Evolutionary conservation across 768 basidiomycete genomes (phyloP).

Genomic region (Scleroderma citrinum): DNA sequence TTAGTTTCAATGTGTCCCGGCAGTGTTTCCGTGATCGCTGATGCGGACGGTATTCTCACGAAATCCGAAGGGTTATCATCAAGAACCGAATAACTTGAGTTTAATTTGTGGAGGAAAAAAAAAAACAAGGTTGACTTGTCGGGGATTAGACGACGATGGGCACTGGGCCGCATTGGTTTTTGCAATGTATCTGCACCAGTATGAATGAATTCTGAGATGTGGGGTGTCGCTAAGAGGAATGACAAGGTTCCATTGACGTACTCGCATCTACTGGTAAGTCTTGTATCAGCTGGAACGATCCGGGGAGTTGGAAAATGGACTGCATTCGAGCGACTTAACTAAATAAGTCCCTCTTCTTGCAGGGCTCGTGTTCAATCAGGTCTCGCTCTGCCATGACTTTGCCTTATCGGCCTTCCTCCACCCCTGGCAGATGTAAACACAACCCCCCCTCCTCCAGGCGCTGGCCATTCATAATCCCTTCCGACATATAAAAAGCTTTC

Average conservation of each 20-base stretch:
- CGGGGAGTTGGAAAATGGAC: constrained; percentile 10
- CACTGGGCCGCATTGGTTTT: no score
- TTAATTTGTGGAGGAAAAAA: constrained; percentile 5
- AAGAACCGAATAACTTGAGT: constrained; percentile 14
- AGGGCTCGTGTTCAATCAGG: constrained; percentile 8
- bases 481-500: constrained; percentile 32
- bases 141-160: constrained; percentile 2
- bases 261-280: constrained; percentile 19
- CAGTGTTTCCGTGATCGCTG: no score
- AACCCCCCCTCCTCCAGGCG: constrained; percentile 42
- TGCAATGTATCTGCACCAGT: no score
- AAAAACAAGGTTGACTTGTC: constrained; percentile 6
- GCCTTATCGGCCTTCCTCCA: constrained; percentile 38
- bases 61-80: constrained; percentile 17
- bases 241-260: constrained; percentile 32
- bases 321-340: constrained; percentile 27
- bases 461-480: constrained; percentile 21
- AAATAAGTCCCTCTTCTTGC: constrained; percentile 18
- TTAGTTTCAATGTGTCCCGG: no score
- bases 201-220: no score
- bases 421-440: constrained; percentile 34
- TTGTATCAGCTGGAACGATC: constrained; percentile 20
- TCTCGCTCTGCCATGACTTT: constrained; percentile 14
- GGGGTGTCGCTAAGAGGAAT: no score
- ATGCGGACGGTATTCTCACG: neutral